Percentiles rank a stretch among this genome's conserved stretches.
Evolutionary conservation across 805 yeast genomes (phyloP).

Genomic region (Saccharomycopsis selenospora): DNA sequence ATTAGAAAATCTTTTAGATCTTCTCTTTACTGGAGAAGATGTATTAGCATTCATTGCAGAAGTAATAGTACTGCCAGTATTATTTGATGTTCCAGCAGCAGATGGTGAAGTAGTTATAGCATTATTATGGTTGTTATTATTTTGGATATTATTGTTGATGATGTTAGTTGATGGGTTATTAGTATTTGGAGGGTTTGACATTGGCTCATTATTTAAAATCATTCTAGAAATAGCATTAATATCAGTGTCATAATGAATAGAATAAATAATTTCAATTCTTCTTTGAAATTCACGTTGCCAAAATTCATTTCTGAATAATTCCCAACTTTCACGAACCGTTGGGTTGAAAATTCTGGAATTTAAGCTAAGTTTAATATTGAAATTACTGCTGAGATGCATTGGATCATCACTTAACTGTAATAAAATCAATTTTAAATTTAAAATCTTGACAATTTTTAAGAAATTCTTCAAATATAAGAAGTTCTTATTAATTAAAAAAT

Average conservation of each 20-base stretch:
- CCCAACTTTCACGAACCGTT: slow-evolving; percentile 91
- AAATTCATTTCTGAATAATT: slow-evolving; percentile 82
- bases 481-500: slow-evolving; percentile 8
- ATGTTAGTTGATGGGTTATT: not conserved
- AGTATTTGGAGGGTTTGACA: not conserved
- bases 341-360: slow-evolving; percentile 77
- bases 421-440: slow-evolving; percentile 11
- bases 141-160: not conserved
- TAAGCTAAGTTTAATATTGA: slow-evolving; percentile 51
- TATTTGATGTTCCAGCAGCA: slow-evolving; percentile 10
- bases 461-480: slow-evolving; percentile 11
- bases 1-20: not conserved
- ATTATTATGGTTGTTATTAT: not conserved
- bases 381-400: slow-evolving; percentile 12
- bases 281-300: slow-evolving; percentile 82
- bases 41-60: not conserved
- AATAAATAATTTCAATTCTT: slow-evolving; percentile 29
- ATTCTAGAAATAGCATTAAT: slow-evolving; percentile 16
- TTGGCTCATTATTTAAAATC: slow-evolving; percentile 17
- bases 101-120: not conserved
- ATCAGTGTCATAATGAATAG: slow-evolving; percentile 17
- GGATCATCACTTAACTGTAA: slow-evolving; percentile 17
- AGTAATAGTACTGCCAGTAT: not conserved
- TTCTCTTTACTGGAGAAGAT: not conserved
- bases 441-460: slow-evolving; percentile 11